phyloP scores from a whole-genome alignment of 176 grass and related monocot species.

The Rhynchospora tenuis region DNA sequence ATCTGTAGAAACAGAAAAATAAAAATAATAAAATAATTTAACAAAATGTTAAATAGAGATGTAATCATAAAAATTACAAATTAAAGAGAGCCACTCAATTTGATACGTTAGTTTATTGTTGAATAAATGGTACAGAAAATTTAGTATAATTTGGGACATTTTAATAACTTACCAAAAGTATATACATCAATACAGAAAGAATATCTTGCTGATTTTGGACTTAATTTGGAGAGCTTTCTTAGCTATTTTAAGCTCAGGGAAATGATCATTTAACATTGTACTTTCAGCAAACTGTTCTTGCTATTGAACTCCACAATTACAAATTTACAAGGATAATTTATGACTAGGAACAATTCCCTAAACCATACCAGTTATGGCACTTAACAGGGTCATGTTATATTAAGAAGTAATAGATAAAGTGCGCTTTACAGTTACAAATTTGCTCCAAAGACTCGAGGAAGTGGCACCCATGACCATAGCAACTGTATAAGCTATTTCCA shows the following conservation, averaged over 20 bases:
- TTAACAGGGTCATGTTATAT: not conserved
- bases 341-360: not conserved
- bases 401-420: not conserved
- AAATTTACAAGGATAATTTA: not conserved
- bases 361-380: not conserved
- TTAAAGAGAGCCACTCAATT: not conserved
- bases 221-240: not conserved
- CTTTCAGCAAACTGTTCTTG: not conserved
- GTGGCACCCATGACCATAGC: slow-evolving; percentile 64
- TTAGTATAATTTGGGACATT: not conserved
- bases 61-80: not conserved
- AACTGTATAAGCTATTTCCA: slow-evolving; percentile 73
- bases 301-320: not conserved
- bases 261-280: not conserved
- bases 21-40: not conserved
- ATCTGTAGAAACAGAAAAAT: slow-evolving; percentile 29
- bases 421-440: slow-evolving; percentile 51
- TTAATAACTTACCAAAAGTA: not conserved
- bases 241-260: not conserved
- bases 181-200: not conserved
- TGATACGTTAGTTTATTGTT: not conserved
- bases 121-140: not conserved
- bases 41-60: slow-evolving; percentile 1
- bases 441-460: slow-evolving; percentile 74
- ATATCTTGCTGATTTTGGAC: not conserved